Base-by-base conservation (phyloP, 768 basidiomycete species). In the Obba rivulosa region DNA sequence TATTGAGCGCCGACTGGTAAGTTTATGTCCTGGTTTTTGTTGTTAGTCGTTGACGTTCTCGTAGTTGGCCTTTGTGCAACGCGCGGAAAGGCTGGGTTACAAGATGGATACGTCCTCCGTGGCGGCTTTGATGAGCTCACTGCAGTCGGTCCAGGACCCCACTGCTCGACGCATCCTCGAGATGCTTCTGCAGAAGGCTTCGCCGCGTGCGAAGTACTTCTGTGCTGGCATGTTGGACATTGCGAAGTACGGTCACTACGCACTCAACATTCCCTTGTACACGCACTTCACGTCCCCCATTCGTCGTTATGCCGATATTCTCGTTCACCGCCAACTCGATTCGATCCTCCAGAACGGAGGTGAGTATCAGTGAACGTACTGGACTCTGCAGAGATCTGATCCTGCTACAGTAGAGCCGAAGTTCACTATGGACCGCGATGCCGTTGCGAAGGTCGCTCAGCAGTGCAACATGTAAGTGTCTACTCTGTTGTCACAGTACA, bases 141-240 rank as follows among this genome's bases (percentile, higher is more conserved):
- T 98, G 59, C 70, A 86, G n/a, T 69, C 73, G 8, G 76, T 98
- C 51, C 61, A 75, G 35, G 81, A 94, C 53, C 80, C 83, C 8
- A 81, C 82, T 45, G 85, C 85, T 49, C 84, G 83, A 48, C 70
- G 79, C 43, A 75, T 93, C n/a, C 72, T 99, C 9, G 84, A 93
- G 65, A 63, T 96, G 28, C 73, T 97, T 36, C 82, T 84, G 14
- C 83, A 80, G 65, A 96, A 96, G 68, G 86, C 92, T n/a, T 97
- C 93, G 52, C 87, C 92, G 51, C 80, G 85, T 44, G 92, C 96
- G 57, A 94, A 93, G 67, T 99, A 99, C 69, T 98, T 98, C 83
- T 99, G 96, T 63, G 81, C 93, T 21, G 96, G 96, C 54, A 97
- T 97, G 95, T 74, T 99, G 57, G 96, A 99, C 67, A 99, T 99